A percentile compares a stretch with the other conserved stretches of the same genome.
phyloP scores from a whole-genome alignment of 2,329 filamentous ascomycete genomes.

The Fusarium protoensiforme region DNA sequence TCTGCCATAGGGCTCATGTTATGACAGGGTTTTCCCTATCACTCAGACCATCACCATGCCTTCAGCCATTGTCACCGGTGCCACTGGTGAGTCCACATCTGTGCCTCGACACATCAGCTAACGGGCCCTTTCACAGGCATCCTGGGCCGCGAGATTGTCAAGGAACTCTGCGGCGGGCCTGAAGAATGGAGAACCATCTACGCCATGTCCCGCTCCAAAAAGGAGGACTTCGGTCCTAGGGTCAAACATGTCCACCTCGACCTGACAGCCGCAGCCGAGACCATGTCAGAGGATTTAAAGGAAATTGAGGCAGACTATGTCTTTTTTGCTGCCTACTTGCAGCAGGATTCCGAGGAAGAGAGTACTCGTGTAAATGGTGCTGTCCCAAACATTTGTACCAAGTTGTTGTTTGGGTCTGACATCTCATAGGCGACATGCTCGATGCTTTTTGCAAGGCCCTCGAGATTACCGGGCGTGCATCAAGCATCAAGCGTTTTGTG shows the following conservation, averaged over 20 bases:
- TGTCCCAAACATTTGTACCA: neutral
- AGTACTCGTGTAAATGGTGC: conserved; percentile 3
- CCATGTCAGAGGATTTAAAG: neutral
- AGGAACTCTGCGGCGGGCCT: neutral
- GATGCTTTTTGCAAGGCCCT: conserved; percentile 2
- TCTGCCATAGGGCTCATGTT: no score
- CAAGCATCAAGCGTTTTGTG: conserved; percentile 2
- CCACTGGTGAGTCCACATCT: neutral
- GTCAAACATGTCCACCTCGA: conserved; percentile 13
- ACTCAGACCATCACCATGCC: neutral
- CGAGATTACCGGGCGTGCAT: neutral
- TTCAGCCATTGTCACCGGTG: neutral
- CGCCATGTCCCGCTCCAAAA: conserved; percentile 3
- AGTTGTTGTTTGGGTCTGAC: neutral
- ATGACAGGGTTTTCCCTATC: no score
- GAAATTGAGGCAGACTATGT: conserved; percentile 6
- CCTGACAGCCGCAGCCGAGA: conserved; percentile 2
- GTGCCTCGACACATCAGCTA: neutral
- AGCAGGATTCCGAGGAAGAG: neutral
- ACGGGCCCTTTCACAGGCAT: neutral
- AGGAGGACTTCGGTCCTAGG: conserved; percentile 11
- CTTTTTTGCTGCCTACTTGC: conserved; percentile 13
- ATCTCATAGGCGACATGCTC: neutral
- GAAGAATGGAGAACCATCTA: conserved; percentile 14
- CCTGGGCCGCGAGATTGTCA: conserved; percentile 6